Conservation (phyloP, 805 yeast genomes). For the Gaillardinia entomophila region DNA sequence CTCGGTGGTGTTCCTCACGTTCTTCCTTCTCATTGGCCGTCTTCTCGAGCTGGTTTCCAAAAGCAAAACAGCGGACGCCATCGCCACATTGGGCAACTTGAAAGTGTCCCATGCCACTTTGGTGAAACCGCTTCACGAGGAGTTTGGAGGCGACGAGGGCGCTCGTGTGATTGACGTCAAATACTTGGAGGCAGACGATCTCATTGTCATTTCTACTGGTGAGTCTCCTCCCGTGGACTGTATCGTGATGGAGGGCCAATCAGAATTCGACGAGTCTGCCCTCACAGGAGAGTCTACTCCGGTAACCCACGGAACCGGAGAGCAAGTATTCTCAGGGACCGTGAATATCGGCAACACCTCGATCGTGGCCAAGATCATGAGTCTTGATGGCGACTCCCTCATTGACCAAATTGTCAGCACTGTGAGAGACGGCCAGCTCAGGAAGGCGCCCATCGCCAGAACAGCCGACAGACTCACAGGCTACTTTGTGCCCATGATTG, state of each 20-base stretch:
- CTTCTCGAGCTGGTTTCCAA: constrained; percentile 63
- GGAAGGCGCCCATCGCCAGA: constrained; percentile 68
- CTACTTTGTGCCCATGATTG: constrained; percentile 66
- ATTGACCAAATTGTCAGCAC: constrained; percentile 65
- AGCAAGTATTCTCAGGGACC: constrained; percentile 69
- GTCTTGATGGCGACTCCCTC: constrained; percentile 59
- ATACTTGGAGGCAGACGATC: constrained; percentile 48
- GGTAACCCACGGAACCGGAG: constrained; percentile 52
- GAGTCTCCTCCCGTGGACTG: constrained; percentile 60
- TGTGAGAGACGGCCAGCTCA: constrained; percentile 68
- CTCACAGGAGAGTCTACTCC: constrained; percentile 60
- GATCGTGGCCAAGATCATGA: constrained; percentile 48
- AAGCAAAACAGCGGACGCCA: constrained; percentile 60
- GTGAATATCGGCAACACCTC: constrained; percentile 55
- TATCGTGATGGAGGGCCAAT: constrained; percentile 39
- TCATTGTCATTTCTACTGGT: constrained; percentile 44
- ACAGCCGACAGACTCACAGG: constrained; percentile 66
- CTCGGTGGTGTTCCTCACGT: constrained; percentile 69
- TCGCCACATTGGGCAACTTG: constrained; percentile 46
- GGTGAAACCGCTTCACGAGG: constrained; percentile 18
- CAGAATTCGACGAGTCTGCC: constrained; percentile 57
- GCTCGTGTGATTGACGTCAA: constrained; percentile 36
- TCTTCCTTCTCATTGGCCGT: constrained; percentile 67
- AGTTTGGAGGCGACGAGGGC: constrained; percentile 20
- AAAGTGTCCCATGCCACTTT: constrained; percentile 47